Base-by-base conservation (phyloP, 73 alveolate genomes). In the Paramecium biaurelia region DNA sequence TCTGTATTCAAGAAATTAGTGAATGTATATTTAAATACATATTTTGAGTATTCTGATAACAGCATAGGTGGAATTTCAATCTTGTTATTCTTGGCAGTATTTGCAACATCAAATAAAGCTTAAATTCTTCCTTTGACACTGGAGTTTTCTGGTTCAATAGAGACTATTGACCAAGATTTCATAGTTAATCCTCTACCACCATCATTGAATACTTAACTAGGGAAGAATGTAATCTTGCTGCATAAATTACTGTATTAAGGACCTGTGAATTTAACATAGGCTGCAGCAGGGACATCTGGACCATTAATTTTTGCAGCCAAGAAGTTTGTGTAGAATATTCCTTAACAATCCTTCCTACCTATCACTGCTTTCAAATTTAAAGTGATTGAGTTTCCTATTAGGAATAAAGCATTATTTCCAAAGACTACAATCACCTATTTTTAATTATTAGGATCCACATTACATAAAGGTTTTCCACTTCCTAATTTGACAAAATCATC, bases 361-460 rank as follows among this genome's bases (percentile, higher is more conserved):
- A 53, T 5, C 1, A 67, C 45, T 23, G 38, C 24, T 67, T 32
- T 32, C 24, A 12, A 3, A 26, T 67, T 67, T 7, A 67, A 67
- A 0, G 38, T 67, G 47, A 67, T 14, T 30, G 26, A 4, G 4
- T 5, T 14, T 24, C 84, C 84, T 12, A 67, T 32, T 67, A 14
- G 5, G 28, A 67, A 30, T 67, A 26, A 30, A 6, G 84, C 84
- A 67, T 67, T 67, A 67, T 67, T 67, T 30, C 49, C 84, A 24
- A 67, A 67, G 9, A 30, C 38, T 30, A 67, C 24, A 7, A 24
- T 24, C 0, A 26, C 20, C 11, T 30, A 12, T 4, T 23, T 67
- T 10, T 67, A 30, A 67, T 67, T 67, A 67, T 67, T 67, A 67
- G 84, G 84, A 67, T 67, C 45, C 26, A 67, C 84, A 67, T 67